Base-by-base conservation (phyloP, 495 filamentous ascomycete genomes). In the Niebla homalea region DNA sequence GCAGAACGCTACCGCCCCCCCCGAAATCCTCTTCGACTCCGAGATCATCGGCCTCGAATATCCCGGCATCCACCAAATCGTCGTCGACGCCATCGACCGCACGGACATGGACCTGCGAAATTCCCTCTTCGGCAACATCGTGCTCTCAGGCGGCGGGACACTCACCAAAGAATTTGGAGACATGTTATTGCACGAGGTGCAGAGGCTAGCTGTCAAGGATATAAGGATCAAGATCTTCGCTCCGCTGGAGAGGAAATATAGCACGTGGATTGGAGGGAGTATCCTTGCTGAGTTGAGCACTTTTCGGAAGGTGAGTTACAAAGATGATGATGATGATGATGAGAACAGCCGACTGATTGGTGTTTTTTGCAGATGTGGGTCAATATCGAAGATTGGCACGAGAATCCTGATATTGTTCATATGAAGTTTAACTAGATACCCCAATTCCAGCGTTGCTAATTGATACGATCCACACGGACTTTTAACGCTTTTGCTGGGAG, bases 141-240 rank as follows among this genome's bases (percentile, higher is more conserved):
- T 99, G 50, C 77, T 99, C 21, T 96, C 90, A 2, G 92, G 92
- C 39, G 92, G 92, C 20, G 88, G 86, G 48, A 99, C 92, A 4
- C 72, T 99, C 52, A 85, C 80, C 53, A 85, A 81, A 69, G 90
- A 89, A 40, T 99, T 99, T 66, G 90, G 90, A 16, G 89, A 97
- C 63, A 77, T 93, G 16, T 67, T 99, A 57, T 73, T 97, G 62
- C 80, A 81, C 53, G 92, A 99, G 66, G 84, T 99, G 54, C 90
- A 94, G 67, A 74, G 83, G 54, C 70, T 97, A 19, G 90, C 92
- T 10, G 88, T 95, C 47, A 95, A 94, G 70, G 92, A 99, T 60
- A 99, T 95, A 92, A 81, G 88, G 58, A 96, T 99, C 64, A 92
- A 94, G 69, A 99, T 99, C 52, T 94, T 93, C 65, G 92, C 92